These are phyloP conservation scores for Fraxinus latifolia DNA, from an alignment of 305 asterid genomes.

Conservation along the genomic window DNA sequence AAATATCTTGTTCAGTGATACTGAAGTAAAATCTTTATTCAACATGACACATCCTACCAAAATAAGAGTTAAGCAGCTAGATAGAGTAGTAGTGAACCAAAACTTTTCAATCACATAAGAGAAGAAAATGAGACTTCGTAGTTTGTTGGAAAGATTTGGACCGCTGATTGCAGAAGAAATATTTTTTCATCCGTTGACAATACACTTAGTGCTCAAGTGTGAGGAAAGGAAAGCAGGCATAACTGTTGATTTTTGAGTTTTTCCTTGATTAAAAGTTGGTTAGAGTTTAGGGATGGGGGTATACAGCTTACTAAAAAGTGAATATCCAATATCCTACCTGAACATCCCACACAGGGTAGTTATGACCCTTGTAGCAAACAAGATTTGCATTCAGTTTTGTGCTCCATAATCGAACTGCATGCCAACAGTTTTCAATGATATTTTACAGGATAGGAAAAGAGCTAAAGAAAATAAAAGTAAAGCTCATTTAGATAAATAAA, in stretches of 20 bases:
- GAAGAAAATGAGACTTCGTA: not conserved
- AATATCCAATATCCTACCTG: slow-evolving; percentile 46
- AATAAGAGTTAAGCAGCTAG: not conserved
- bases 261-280: not conserved
- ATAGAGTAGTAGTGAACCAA: not conserved
- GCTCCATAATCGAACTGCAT: slow-evolving; percentile 90
- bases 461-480: not conserved
- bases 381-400: slow-evolving; percentile 83
- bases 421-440: not conserved
- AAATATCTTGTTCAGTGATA: not conserved
- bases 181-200: not conserved
- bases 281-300: not conserved
- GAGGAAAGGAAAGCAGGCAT: not conserved
- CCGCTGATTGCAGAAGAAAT: not conserved
- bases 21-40: not conserved
- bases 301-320: slow-evolving; percentile 17
- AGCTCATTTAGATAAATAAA: slow-evolving; percentile 14
- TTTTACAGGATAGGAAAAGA: not conserved
- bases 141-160: not conserved
- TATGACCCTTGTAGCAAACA: slow-evolving; percentile 98
- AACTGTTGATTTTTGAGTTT: not conserved
- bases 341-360: slow-evolving; percentile 98
- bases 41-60: not conserved
- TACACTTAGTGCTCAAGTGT: not conserved
- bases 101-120: not conserved